Percentiles rank a stretch among this genome's conserved stretches.
These are phyloP conservation scores for Beta vulgaris DNA, from an alignment of 148 eudicot species.

Conservation along the genomic window DNA sequence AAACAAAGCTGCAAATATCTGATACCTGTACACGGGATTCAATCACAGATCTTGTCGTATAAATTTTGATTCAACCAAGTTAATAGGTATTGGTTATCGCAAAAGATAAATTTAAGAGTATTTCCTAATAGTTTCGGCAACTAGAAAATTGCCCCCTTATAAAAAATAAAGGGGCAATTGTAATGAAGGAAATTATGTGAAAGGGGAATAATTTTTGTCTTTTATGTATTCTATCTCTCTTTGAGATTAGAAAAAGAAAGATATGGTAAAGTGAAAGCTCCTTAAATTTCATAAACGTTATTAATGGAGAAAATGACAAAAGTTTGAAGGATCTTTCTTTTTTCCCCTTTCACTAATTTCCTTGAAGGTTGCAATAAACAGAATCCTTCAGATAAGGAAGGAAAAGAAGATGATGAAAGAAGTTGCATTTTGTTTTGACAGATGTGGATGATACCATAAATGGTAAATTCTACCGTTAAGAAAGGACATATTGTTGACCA, in stretches of 20 bases:
- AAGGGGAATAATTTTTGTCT: not conserved
- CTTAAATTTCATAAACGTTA: not conserved
- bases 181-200: not conserved
- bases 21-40: too few species aligned
- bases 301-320: too few species aligned
- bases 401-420: not conserved
- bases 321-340: not conserved
- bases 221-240: not conserved
- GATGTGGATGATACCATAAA: not conserved
- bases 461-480: slow-evolving; percentile 17
- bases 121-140: not conserved
- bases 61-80: too few species aligned
- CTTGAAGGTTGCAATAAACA: slow-evolving; percentile 25
- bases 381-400: slow-evolving; percentile 44
- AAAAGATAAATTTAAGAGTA: too few species aligned
- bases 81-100: not conserved
- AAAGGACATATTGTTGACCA: slow-evolving; percentile 19
- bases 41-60: too few species aligned
- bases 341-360: not conserved
- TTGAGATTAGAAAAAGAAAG: not conserved
- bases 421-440: slow-evolving; percentile 6
- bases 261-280: not conserved
- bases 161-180: not conserved
- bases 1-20: too few species aligned
- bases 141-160: not conserved